Base-by-base conservation (phyloP, 176 grass and related monocot species). In the Puya raimondii region DNA sequence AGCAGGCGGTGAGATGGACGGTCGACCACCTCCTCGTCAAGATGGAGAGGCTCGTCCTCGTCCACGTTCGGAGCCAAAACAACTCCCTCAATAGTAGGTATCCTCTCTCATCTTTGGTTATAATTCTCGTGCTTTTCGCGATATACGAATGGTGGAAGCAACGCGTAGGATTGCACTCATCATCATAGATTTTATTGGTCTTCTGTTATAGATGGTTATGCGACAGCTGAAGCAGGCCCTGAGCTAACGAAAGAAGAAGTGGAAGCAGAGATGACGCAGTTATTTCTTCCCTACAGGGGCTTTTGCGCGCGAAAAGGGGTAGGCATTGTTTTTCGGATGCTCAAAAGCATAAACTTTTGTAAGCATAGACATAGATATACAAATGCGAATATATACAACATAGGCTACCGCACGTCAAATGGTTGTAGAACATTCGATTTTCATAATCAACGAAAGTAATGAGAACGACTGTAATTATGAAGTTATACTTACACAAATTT, bases 251-350 rank as follows among this genome's bases (percentile, higher is more conserved):
- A 80, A 70, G 83, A 84, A 59, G 78, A 96, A 6, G 53, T 1
- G 13, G 87, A 96, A n/a, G 56, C 73, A 74, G 87, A 96, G 56
- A 79, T 88, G 52, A 50, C 65, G 48, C 84, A 91, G 2, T 48
- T 96, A 16, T 96, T 96, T 63, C 71, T 85, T 49, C 80, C 85
- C 11, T 88, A 86, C 65, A 80, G 87, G 74, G 91, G 91, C 33
- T 96, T 91, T 67, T 96, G 87, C 53, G 91, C 91, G 71, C 87
- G 91, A 21, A 96, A 91, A 88, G 85, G 87, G 80, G 87, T 96
- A 80, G 80, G 81, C 53, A 42, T 2, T 54, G 73, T 11, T 29
- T 64, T 7, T 13, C 11, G 58, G 48, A 49, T 59, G 23, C 15
- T 52, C n/a, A n/a, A 50, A 18, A 11, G 16, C 49, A 9, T 64